phyloP scores from a whole-genome alignment of 108 stramenopile species.

The Skeletonema menzelii region DNA sequence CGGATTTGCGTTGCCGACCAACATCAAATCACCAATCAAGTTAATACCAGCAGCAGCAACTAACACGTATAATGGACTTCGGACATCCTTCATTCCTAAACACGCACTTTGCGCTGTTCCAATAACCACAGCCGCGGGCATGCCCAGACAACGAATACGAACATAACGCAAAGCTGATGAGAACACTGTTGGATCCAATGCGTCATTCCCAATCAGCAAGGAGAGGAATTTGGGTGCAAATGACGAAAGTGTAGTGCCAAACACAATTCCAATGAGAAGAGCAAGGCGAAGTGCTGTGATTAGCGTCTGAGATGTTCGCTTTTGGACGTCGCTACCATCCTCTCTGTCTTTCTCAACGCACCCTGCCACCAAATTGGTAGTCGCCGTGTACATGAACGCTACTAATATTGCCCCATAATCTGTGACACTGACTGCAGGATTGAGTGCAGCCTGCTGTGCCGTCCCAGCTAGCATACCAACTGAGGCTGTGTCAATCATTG shows the following conservation, averaged over 20 bases:
- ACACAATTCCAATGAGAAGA: conserved; percentile 58
- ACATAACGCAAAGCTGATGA: conserved; percentile 79
- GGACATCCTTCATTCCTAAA: conserved; percentile 72
- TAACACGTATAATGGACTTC: conserved; percentile 72
- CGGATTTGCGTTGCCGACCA: conserved; percentile 58
- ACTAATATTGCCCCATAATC: conserved; percentile 57
- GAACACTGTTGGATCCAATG: conserved; percentile 68
- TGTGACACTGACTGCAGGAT: conserved; percentile 80
- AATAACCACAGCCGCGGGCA: conserved; percentile 84
- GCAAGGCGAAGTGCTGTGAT: conserved; percentile 72
- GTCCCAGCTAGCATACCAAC: conserved; percentile 82
- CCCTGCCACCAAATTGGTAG: conserved; percentile 78
- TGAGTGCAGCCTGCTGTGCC: conserved; percentile 83
- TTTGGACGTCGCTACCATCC: conserved; percentile 22
- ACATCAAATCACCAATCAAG: conserved; percentile 67
- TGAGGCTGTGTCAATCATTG: conserved; percentile 81
- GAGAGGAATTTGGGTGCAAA: conserved; percentile 48
- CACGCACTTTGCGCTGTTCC: conserved; percentile 76
- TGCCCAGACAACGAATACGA: conserved; percentile 78
- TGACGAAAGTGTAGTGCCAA: conserved; percentile 58
- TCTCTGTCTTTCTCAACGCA: conserved; percentile 57
- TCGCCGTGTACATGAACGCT: conserved; percentile 85
- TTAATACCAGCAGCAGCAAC: conserved; percentile 80
- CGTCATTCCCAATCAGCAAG: conserved; percentile 72
- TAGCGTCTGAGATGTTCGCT: conserved; percentile 53